Evolutionary conservation across 495 filamentous ascomycete species (phyloP), one percentile per base, ranked within the genome.

Genomic region (Hyaloscypha bicolor): DNA sequence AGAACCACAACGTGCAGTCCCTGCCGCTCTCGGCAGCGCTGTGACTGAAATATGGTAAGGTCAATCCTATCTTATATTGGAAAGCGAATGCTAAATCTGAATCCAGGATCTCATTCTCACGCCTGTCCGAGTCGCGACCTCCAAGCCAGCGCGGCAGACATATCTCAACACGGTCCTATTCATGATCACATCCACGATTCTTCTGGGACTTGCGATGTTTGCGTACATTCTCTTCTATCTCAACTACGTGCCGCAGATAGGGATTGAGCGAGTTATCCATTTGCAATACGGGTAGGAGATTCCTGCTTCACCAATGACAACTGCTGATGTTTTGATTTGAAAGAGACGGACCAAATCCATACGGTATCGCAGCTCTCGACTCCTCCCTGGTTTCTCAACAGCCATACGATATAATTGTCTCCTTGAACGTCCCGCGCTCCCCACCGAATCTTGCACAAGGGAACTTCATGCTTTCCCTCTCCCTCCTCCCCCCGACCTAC

Each of bases 391-490:
- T 85, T 60, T 73, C 77, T 11, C 73, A 78, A 32, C 88, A 91
- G 71, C 71, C 80, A 11, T 93, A 93, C 79, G 86, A 91, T 73
- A 80, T 93, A 52, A 75, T 76, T 9, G 75, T 91, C 4, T 76
- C 83, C 31, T 80, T 93, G 12, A 78, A 76, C 0, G 70, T 93
- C 4, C 90, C 90, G 4, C 80, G 84, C 19, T 87, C 86, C 5
- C 86, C 83, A 0, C 51, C 74, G 2, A 93, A 92, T 73, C 73
- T 86, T 22, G 79, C 75, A 9, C 77, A 75, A 32, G 95, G 94
- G 25, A 97, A 97, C 78, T 98, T 98, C 83, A 98, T 98, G 94
- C 79, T 97, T 16, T 88, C 92, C 60, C 79, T 97, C n/a, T 79
- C 85, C 19, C 81, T 94, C 14, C 79, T 87, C 39, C 79, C 82